Conservation (phyloP, 2,329 filamentous ascomycete species). For the Talaromyces sp. region DNA sequence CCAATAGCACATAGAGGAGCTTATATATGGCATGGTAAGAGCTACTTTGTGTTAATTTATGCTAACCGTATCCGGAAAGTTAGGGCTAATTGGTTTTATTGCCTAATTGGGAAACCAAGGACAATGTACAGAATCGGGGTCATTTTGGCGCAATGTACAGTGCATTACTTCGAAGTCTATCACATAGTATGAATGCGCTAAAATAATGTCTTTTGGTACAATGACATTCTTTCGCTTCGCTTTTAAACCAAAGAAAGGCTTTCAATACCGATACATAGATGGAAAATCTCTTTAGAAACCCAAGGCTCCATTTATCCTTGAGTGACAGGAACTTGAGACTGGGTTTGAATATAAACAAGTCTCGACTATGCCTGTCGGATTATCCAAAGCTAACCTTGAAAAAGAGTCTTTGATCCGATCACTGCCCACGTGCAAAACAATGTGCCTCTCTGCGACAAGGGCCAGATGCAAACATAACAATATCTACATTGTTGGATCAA, state of each 20-base stretch:
- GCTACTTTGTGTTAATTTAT: not conserved
- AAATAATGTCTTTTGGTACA: not conserved
- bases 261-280: not conserved
- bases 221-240: not conserved
- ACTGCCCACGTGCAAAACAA: not conserved
- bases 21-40: not conserved
- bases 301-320: not conserved
- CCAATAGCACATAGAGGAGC: not conserved
- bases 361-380: not conserved
- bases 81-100: not conserved
- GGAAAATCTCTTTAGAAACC: not conserved
- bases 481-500: not conserved
- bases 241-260: not conserved
- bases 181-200: not conserved
- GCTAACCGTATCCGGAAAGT: not conserved
- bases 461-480: not conserved
- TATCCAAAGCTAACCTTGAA: not conserved
- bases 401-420: not conserved
- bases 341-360: not conserved
- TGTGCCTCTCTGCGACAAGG: not conserved
- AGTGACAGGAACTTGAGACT: not conserved
- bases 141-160: not conserved
- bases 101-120: not conserved
- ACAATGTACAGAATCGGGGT: too few relatives aligned
- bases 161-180: not conserved